phyloP scores from a whole-genome alignment of 164 flowering plant species.

The Paratinospora sagittata region DNA sequence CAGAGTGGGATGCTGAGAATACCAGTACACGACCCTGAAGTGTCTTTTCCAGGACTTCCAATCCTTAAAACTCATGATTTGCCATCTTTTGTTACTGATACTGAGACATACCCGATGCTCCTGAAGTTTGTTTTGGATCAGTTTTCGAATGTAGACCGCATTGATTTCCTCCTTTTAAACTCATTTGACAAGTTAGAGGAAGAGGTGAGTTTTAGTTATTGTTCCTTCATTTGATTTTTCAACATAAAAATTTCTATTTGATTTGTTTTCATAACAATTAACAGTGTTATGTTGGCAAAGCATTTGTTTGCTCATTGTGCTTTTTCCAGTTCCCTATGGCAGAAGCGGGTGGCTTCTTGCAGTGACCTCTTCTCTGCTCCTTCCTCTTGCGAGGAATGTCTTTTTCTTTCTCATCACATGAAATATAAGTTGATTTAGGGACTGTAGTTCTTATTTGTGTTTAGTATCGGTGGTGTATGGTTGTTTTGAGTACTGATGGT shows the following conservation, averaged over 20 bases:
- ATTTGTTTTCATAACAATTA: neutral
- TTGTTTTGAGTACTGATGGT: too few species aligned
- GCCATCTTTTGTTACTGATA: constrained; percentile 19
- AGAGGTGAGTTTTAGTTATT: constrained; percentile 19
- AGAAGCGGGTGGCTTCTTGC: too few species aligned
- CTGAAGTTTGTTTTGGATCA: constrained; percentile 14
- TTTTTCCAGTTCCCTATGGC: too few species aligned
- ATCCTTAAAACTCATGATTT: constrained; percentile 16
- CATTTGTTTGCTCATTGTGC: too few species aligned
- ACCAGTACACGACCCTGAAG: neutral
- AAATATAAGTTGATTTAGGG: too few species aligned
- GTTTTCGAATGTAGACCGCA: constrained; percentile 20
- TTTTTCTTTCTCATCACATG: too few species aligned
- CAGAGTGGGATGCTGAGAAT: constrained; percentile 11
- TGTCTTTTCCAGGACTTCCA: constrained; percentile 24
- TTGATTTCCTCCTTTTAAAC: constrained; percentile 31
- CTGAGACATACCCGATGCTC: constrained; percentile 6
- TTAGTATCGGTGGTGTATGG: too few species aligned
- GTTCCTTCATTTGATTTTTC: neutral
- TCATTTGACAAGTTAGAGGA: constrained; percentile 28
- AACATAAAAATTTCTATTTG: neutral
- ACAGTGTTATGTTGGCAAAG: too few species aligned
- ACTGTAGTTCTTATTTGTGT: too few species aligned
- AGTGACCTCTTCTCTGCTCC: too few species aligned
- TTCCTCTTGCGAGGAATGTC: too few species aligned